Evolutionary conservation across 768 basidiomycete species (phyloP).

Genomic region (Coprinopsis sp.): DNA sequence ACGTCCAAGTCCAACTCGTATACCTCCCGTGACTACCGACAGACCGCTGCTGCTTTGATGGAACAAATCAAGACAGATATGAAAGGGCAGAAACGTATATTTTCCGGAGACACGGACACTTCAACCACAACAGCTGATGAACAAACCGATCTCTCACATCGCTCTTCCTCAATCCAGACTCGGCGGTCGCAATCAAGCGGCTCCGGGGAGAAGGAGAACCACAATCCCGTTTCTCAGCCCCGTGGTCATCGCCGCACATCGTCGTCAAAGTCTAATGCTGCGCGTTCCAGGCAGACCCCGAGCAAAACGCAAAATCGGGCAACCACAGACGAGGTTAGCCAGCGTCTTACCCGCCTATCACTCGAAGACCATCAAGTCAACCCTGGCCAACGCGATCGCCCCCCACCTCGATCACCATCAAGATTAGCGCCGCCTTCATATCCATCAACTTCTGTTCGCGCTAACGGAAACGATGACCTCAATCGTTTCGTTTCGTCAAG

Average conservation of each 20-base stretch:
- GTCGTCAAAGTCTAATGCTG: slow-evolving; percentile 25
- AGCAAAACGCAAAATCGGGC: slow-evolving; percentile 16
- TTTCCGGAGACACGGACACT: slow-evolving; percentile 60
- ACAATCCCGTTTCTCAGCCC: slow-evolving; percentile 19
- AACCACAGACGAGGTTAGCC: slow-evolving; percentile 5
- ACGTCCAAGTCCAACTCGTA: slow-evolving; percentile 35
- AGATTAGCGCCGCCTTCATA: slow-evolving; percentile 37
- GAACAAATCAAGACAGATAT: slow-evolving; percentile 80
- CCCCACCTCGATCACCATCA: slow-evolving; percentile 16
- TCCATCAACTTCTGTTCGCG: slow-evolving; percentile 48
- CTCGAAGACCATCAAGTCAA: slow-evolving; percentile 19
- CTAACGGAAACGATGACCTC: slow-evolving; percentile 62
- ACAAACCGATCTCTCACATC: slow-evolving; percentile 17
- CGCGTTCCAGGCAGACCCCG: slow-evolving; percentile 21
- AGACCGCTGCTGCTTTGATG: slow-evolving; percentile 78
- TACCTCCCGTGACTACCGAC: slow-evolving; percentile 65
- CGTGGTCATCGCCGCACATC: slow-evolving; percentile 25
- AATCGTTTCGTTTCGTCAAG: slow-evolving; percentile 90
- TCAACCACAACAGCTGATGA: slow-evolving; percentile 38
- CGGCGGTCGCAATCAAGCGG: slow-evolving; percentile 1
- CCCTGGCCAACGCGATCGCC: slow-evolving; percentile 18
- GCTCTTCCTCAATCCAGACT: slow-evolving; percentile 1
- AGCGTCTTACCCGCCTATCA: slow-evolving; percentile 20
- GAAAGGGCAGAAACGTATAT: slow-evolving; percentile 67
- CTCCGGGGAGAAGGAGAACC: slow-evolving; percentile 28